Evolutionary conservation across 2,329 filamentous ascomycete species (phyloP), one percentile per base, ranked within the genome.

Genomic region (Neophaeococcomyces mojaviensis): DNA sequence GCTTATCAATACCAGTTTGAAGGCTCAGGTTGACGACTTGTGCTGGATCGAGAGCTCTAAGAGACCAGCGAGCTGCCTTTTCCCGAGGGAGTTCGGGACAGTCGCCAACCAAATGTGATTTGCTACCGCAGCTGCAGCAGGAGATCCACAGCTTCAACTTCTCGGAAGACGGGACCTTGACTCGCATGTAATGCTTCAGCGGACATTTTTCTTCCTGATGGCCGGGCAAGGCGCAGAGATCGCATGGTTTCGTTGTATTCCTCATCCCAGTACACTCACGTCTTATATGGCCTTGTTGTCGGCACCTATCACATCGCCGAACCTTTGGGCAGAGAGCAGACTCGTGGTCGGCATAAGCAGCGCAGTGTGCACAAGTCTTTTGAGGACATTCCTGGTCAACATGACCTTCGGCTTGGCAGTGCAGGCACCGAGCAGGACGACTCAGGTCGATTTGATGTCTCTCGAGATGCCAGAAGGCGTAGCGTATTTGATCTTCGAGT

Each of bases 131-230:
- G 44, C 64, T 57, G 24, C 64, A 61, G 53, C 69, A 72, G 26
- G 64, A 70, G 30, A 72, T 60, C 26, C 68, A 70, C 12, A 71
- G 62, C 9, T 59, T 57, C 9, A 69, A 54, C 6, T 61, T 57
- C 4, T 59, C 57, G 4, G 15, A 20, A 56, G 44, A 7, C 47
- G 20, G 58, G 12, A 22, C 19, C 28, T 56, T 30, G 52, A 53
- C 19, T 45, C 56, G 8, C 22, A 64, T 64, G 10, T 65, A 56
- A 47, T 67, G 86, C 19, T 82, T 64, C 39, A 71, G 66, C 44
- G 75, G 71, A 59, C 84, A 87, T 2, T 73, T 64, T 10, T 67
- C 59, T 58, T 86, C 83, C 7, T 72, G 54, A 55, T 88, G 84
- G 7, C 72, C 67, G 2, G 57, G 52, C 5, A 71, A 71, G 32